These are phyloP conservation scores for Arthrobotrys sphaeroides DNA, from an alignment of 2,329 filamentous ascomycete genomes.

Conservation along the genomic window DNA sequence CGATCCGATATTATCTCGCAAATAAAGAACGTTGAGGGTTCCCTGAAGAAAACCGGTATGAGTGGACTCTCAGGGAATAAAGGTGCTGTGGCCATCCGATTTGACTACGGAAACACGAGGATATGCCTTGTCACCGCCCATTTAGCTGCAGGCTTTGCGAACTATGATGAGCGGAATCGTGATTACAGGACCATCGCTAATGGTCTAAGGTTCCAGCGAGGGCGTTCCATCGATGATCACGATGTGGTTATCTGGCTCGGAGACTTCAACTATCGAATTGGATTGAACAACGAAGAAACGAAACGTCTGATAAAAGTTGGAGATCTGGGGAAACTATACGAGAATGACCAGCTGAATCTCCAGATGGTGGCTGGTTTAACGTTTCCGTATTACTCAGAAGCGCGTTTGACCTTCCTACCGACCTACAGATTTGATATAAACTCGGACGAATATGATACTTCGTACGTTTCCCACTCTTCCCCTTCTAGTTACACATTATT, in stretches of 20 bases:
- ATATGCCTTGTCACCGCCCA: constrained; percentile 97
- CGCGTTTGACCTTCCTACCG: constrained; percentile 84
- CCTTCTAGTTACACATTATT: neutral
- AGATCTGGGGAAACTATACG: constrained; percentile 81
- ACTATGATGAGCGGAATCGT: constrained; percentile 93
- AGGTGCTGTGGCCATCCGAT: constrained; percentile 92
- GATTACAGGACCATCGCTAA: constrained; percentile 90
- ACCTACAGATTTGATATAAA: constrained; percentile 97
- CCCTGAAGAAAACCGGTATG: constrained; percentile 92
- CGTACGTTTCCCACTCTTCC: constrained; percentile 66
- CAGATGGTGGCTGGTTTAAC: constrained; percentile 94
- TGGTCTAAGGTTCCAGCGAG: constrained; percentile 88
- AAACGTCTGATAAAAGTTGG: constrained; percentile 76
- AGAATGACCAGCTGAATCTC: constrained; percentile 93
- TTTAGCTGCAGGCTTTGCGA: constrained; percentile 92
- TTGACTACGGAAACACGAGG: constrained; percentile 91
- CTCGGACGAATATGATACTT: constrained; percentile 88
- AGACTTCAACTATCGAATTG: constrained; percentile 98
- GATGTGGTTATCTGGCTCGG: constrained; percentile 92
- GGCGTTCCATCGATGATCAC: constrained; percentile 90
- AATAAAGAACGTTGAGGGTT: constrained; percentile 97
- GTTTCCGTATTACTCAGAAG: constrained; percentile 92
- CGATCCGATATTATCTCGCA: constrained; percentile 77
- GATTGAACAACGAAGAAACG: constrained; percentile 79
- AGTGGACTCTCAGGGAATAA: constrained; percentile 99